Evolutionary conservation across 768 basidiomycete species (phyloP), one percentile per base, ranked within the genome.

Genomic region (Leccinum sublutescens): DNA sequence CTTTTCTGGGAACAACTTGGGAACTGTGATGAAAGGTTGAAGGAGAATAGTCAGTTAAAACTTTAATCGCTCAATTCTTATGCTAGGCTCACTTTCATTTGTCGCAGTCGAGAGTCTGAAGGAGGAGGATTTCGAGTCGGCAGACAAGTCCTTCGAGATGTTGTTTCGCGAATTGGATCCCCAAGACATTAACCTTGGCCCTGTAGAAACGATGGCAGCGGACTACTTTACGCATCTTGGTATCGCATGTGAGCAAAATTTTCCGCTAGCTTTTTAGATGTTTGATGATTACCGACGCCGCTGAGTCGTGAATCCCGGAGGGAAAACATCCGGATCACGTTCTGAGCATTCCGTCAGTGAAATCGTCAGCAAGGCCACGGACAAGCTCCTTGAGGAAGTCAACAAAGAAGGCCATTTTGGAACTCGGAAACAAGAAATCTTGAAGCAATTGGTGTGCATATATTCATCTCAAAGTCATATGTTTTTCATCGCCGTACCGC

Each of bases 401-500:
- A 14, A 15, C 19, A 27, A 50, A 12, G 33, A 47, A 9, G 5
- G 2, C 3, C 10, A 15, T 15, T 43, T 33, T 21, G 56, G 50
- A 51, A 27, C 9, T n/a, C 56, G 50, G 45, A 34, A 29, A 1
- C 57, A 56, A 56, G 23, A 8, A 5, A 1, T 4, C 43, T 58
- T 56, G 14, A 58, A 56, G 43, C 23, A 54, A 15, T 47, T 60
- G 59, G 59, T 60, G 17, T 2, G 56, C 5, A 59, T 36, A 52
- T 52, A 33, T 33, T 48, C 47, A 14, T 12, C 19, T 47, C 21
- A 11, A 21, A 23, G 12, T 33, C 33, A 19, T 23, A 48, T 23
- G 11, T 12, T 48, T 11, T 19, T 48, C 23, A 48, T 11, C 3
- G 47, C 47, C 12, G 12, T 48, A 23, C 12, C 6, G 47, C 2